Base-by-base conservation (phyloP, 768 basidiomycete genomes). In the Trametes cinnabarina region DNA sequence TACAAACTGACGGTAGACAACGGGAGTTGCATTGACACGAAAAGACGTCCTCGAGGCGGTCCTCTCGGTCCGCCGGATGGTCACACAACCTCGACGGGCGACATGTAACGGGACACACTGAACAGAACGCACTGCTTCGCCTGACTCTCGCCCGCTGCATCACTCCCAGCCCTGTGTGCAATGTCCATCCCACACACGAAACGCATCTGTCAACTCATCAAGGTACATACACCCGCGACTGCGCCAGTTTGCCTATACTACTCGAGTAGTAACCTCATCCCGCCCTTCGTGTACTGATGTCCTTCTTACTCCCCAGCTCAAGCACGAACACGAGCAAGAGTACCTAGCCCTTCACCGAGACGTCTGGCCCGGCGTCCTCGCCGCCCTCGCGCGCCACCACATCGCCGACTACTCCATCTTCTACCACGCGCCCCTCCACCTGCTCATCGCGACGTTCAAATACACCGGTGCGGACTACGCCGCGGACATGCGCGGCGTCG, bases 371-470 rank as follows among this genome's bases (percentile, higher is more conserved):
- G 74, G 78, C 20, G 87, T 91, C 3, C 82, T 91, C 22, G 79
- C 77, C 23, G 79, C 87, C 8, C 75, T 90, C 22, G 75, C 79
- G 57, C 76, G 78, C 11, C 79, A 86, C 48, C 81, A 91, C 68
- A 80, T 91, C 55, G 72, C 74, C 35, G 88, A 92, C 72, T 92
- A 92, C 68, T 87, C 87, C 17, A 92, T 92, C 69, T 78, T 87
- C 64, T 80, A 88, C 66, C 82, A 85, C 63, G 79, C 82, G 17
- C 80, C 80, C 4, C 73, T 85, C 23, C 77, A 77, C 28, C 78
- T 92, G 40, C 79, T 92, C n/a, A 80, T 91, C 60, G 88, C 88
- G n/a, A 84, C 78, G 43, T 87, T 92, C 78, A 87, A 87, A 65
- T 91, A 91, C 65, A 82, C 76, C 0, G 90, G 89, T 0, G 57